These are phyloP conservation scores for Straminergon stramineum DNA, from an alignment of 225 moss, liverwort and hornwort species.

Conservation along the genomic window DNA sequence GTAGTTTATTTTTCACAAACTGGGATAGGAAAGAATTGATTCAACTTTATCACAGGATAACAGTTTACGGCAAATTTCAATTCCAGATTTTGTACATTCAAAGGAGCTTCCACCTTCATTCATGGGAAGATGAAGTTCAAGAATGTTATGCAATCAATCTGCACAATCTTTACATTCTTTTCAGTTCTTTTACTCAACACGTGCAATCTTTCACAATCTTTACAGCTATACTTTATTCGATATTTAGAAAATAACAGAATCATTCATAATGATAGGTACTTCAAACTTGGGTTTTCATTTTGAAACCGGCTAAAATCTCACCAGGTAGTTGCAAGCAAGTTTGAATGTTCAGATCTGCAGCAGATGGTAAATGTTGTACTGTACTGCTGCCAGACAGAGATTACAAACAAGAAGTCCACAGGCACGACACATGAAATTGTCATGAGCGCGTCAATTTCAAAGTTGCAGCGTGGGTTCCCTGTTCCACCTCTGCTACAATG, in stretches of 20 bases:
- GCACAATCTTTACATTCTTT: background rate
- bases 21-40: background rate
- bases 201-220: background rate
- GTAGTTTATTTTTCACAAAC: background rate
- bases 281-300: too few species aligned
- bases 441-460: background rate
- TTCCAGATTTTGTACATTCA: background rate
- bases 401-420: background rate
- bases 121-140: background rate
- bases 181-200: background rate
- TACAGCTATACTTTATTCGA: background rate
- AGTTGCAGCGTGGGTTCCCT: background rate
- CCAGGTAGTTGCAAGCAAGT: background rate
- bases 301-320: background rate
- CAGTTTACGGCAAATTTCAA: background rate
- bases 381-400: background rate
- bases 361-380: background rate
- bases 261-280: background rate
- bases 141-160: background rate
- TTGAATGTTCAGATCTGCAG: background rate
- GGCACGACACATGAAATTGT: background rate
- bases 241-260: too few species aligned
- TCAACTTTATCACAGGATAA: background rate
- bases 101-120: background rate
- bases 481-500: background rate